A percentile compares a stretch with the other conserved stretches of the same genome.
Evolutionary conservation across 2,329 filamentous ascomycete species (phyloP).

Genomic region (Penicillium sp.): DNA sequence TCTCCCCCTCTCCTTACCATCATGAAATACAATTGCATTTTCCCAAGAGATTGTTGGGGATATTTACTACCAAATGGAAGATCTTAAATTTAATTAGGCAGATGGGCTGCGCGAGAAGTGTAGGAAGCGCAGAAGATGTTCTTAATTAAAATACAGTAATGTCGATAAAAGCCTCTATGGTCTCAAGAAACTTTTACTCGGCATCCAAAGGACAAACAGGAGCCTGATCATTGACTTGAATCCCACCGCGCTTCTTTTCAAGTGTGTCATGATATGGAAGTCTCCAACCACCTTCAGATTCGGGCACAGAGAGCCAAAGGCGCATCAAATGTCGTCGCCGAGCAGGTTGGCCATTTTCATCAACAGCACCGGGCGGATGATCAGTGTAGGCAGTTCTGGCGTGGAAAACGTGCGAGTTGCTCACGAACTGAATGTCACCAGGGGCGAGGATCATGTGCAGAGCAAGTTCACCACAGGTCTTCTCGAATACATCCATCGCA

Average conservation of each 20-base stretch:
- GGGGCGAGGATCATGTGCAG: conserved; percentile 35
- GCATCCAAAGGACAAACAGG: conserved; percentile 34
- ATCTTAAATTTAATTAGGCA: no score
- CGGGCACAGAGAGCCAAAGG: conserved; percentile 32
- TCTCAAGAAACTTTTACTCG: conserved; percentile 14
- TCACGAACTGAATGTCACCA: conserved; percentile 36
- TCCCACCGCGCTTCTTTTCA: conserved; percentile 35
- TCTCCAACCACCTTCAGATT: conserved; percentile 34
- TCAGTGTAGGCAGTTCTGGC: conserved; percentile 35
- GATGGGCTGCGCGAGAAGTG: no score
- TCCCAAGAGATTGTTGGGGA: no score
- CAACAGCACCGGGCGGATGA: conserved; percentile 28
- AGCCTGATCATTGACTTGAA: conserved; percentile 33
- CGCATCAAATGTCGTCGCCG: conserved; percentile 35
- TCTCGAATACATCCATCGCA: conserved; percentile 32
- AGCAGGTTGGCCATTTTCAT: conserved; percentile 26
- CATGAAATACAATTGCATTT: no score
- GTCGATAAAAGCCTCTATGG: neutral
- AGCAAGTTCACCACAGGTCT: conserved; percentile 29
- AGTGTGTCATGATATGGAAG: conserved; percentile 31
- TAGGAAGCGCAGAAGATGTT: no score
- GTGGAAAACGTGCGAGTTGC: conserved; percentile 35
- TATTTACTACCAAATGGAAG: no score
- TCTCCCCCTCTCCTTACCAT: no score
- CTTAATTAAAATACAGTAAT: neutral